Conservation (phyloP, 2,329 filamentous ascomycete species). For the Calonectria pseudoreteaudii region DNA sequence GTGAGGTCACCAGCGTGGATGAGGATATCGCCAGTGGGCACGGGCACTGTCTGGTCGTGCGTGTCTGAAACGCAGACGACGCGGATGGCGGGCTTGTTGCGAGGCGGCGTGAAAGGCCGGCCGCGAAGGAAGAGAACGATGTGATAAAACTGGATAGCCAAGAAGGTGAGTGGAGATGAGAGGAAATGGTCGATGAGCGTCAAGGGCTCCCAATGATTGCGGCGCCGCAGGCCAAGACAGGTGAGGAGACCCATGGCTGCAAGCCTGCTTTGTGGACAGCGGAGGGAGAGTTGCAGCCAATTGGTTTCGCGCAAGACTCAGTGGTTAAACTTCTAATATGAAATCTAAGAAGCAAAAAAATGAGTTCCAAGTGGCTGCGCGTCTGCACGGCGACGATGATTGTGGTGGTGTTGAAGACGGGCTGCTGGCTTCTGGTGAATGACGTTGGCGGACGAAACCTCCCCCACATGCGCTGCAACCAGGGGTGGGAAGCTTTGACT, state of each 20-base stretch:
- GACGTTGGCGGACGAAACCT: constrained; percentile 30
- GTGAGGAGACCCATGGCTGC: constrained; percentile 58
- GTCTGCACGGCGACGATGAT: constrained; percentile 4
- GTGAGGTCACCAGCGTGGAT: constrained; percentile 92
- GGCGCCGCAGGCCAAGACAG: constrained; percentile 60
- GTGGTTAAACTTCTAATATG: background rate
- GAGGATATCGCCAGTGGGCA: constrained; percentile 85
- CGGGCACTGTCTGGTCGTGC: constrained; percentile 71
- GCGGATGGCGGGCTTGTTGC: constrained; percentile 69
- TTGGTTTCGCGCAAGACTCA: background rate
- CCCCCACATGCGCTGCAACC: constrained; percentile 32
- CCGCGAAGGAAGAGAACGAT: constrained; percentile 77
- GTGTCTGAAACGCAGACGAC: constrained; percentile 94
- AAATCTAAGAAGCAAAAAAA: background rate
- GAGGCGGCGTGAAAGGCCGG: constrained; percentile 68
- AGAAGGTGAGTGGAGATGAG: constrained; percentile 74
- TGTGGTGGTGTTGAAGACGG: constrained; percentile 7
- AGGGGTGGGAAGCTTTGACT: constrained; percentile 18
- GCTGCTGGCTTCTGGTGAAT: constrained; percentile 13
- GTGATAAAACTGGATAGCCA: constrained; percentile 73
- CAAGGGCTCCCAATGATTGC: constrained; percentile 59
- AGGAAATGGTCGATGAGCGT: constrained; percentile 73
- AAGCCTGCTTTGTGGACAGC: background rate
- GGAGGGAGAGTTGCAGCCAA: too few relatives aligned
- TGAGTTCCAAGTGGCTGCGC: background rate